Conservation (phyloP, 176 grass and related monocot species). For the Microstegium vimineum region DNA sequence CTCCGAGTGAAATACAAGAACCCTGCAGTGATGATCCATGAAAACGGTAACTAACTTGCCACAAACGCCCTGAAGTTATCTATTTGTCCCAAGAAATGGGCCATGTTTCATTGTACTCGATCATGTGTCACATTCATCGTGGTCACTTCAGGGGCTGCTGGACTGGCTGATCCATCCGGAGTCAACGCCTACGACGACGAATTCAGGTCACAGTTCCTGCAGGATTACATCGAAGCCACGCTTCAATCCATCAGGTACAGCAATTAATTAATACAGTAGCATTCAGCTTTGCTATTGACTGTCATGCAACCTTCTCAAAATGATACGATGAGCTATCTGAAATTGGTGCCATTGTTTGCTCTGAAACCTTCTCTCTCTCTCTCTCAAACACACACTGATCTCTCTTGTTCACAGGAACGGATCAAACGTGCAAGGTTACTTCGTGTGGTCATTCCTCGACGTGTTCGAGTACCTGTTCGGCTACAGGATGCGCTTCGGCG, state of each 20-base stretch:
- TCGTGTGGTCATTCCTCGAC: conserved; percentile 91
- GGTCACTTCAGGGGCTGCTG: conserved; percentile 31
- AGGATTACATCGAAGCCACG: conserved; percentile 54
- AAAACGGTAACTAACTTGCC: conserved; percentile 65
- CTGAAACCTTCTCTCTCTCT: not conserved
- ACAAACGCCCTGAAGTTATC: not conserved
- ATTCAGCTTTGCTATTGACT: not conserved
- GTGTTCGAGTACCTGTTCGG: conserved; percentile 59
- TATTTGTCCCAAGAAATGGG: not conserved
- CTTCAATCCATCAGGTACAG: conserved; percentile 46
- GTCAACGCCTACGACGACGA: conserved; percentile 22
- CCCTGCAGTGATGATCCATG: conserved; percentile 71
- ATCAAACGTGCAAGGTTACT: conserved; percentile 75
- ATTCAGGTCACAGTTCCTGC: conserved; percentile 40
- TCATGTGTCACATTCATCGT: not conserved
- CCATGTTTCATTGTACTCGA: not conserved
- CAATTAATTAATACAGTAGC: not conserved
- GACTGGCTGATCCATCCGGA: not conserved
- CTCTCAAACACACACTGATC: not conserved
- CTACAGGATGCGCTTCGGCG: conserved; percentile 49
- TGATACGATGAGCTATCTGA: not conserved
- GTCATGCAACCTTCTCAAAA: not conserved
- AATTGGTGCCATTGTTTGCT: not conserved
- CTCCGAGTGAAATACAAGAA: conserved; percentile 75
- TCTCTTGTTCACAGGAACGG: conserved; percentile 52